phyloP scores from a whole-genome alignment of 2,329 filamentous ascomycete genomes.

The Paecilomyces sp. region DNA sequence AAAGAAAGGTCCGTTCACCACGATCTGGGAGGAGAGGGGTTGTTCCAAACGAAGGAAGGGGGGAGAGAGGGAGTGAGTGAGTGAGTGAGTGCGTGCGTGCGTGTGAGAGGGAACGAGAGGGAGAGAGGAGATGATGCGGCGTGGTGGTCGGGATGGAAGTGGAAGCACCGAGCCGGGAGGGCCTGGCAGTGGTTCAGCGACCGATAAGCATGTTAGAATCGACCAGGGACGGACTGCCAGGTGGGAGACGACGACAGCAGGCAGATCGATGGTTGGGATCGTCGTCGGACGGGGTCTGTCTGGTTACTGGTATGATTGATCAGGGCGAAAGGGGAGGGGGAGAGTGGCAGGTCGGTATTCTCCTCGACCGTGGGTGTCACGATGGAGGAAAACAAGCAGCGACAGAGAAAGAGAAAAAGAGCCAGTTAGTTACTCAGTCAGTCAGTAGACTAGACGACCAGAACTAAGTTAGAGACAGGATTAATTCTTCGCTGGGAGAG shows the following conservation, averaged over 20 bases:
- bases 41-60: background rate
- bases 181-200: slow-evolving; percentile 16
- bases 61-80: background rate
- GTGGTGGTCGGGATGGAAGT: slow-evolving; percentile 8
- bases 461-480: background rate
- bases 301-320: too few species aligned
- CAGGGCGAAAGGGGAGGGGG: too few species aligned
- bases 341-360: background rate
- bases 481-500: background rate
- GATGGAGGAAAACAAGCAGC: too few species aligned
- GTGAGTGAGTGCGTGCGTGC: too few species aligned
- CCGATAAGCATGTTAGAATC: slow-evolving; percentile 17
- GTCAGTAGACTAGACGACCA: too few species aligned
- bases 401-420: too few species aligned
- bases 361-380: too few species aligned
- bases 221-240: background rate
- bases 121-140: background rate
- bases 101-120: too few species aligned
- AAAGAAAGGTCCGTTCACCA: too few species aligned
- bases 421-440: too few species aligned
- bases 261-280: background rate
- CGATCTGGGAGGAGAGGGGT: background rate
- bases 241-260: background rate
- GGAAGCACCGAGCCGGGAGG: slow-evolving; percentile 14
- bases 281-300: background rate